phyloP scores from a whole-genome alignment of 2,329 filamentous ascomycete species.

The Ophiostoma tasmaniense region DNA sequence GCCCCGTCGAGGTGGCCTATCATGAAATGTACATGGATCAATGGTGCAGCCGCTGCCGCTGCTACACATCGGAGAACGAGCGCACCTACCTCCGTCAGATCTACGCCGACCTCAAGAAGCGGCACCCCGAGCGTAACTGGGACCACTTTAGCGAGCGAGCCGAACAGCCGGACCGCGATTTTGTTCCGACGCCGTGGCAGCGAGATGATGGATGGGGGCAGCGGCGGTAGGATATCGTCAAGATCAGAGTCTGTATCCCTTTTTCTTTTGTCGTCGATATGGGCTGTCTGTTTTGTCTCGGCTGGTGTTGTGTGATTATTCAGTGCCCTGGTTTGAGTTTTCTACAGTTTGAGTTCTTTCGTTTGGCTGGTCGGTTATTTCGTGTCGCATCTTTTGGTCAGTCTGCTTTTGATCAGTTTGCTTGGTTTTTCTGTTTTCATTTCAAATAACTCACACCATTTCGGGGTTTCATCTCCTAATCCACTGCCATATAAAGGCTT shows the following conservation, averaged over 20 bases:
- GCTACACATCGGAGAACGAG: conserved; percentile 5
- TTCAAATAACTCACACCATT: too few relatives aligned
- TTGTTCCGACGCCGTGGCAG: not conserved
- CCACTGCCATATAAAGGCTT: not conserved
- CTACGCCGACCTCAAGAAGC: conserved; percentile 5
- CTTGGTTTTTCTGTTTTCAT: not conserved
- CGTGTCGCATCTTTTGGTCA: not conserved
- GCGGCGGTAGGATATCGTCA: not conserved
- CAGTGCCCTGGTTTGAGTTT: not conserved
- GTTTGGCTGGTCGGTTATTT: not conserved
- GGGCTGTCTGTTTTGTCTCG: not conserved
- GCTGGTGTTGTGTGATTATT: not conserved
- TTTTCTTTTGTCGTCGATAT: not conserved
- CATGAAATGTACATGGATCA: not conserved
- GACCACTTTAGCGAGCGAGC: not conserved
- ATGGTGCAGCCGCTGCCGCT: conserved; percentile 6
- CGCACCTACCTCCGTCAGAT: not conserved
- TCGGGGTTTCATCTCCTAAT: too few relatives aligned
- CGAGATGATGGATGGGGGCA: not conserved
- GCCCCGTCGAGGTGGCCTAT: not conserved
- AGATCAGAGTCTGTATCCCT: not conserved
- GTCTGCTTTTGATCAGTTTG: not conserved
- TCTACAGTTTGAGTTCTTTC: too few relatives aligned
- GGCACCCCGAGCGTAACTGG: conserved; percentile 13
- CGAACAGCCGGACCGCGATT: not conserved